These are phyloP conservation scores for Penicillium waksmanii DNA, from an alignment of 495 filamentous ascomycete species.

Conservation along the genomic window DNA sequence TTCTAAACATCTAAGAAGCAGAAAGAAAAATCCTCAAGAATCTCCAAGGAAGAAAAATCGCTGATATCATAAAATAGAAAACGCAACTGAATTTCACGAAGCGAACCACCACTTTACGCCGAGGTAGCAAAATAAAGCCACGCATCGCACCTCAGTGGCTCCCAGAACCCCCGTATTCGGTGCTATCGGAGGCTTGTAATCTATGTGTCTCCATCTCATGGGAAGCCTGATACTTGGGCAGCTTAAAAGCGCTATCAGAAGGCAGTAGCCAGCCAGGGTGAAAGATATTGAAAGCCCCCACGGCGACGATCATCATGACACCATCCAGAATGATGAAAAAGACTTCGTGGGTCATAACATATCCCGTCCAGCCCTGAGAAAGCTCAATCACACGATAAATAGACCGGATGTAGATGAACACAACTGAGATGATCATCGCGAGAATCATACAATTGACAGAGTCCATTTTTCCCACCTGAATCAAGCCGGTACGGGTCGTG, in stretches of 20 bases:
- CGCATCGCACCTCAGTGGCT: neutral
- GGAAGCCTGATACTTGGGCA: conserved; percentile 5
- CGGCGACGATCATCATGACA: conserved; percentile 55
- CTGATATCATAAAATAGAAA: no score
- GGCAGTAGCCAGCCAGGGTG: conserved; percentile 48
- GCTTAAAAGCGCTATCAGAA: neutral
- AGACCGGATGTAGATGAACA: conserved; percentile 55
- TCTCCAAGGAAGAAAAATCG: no score
- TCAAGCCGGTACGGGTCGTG: conserved; percentile 22
- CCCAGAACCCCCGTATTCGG: neutral
- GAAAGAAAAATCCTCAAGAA: no score
- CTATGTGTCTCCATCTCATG: neutral
- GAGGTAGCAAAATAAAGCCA: neutral
- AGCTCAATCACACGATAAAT: conserved; percentile 62
- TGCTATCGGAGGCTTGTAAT: neutral
- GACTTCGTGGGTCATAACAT: conserved; percentile 57
- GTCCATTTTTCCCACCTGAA: conserved; percentile 20
- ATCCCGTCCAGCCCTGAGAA: conserved; percentile 59
- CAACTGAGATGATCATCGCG: conserved; percentile 45
- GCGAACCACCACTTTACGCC: neutral
- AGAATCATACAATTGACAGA: conserved; percentile 28
- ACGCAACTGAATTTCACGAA: neutral
- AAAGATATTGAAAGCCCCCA: conserved; percentile 52
- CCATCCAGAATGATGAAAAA: conserved; percentile 61
- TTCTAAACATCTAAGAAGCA: no score